A percentile compares a stretch with the other conserved stretches of the same genome.
Conservation (phyloP, 2,329 filamentous ascomycete genomes). For the Pseudovirgaria hyperparasitica region DNA sequence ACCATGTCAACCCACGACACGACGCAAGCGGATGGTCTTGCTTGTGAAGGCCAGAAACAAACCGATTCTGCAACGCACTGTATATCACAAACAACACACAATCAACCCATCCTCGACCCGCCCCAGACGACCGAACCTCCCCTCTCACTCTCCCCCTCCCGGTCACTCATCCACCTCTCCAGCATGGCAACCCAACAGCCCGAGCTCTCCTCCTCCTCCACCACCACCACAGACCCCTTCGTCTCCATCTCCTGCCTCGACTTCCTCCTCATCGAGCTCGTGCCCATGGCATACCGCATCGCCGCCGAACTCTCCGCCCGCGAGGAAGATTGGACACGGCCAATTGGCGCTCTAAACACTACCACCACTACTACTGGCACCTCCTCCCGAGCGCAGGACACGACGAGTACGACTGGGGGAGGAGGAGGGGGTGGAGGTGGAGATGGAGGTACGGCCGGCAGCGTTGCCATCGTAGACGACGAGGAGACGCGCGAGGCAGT, state of each 20-base stretch:
- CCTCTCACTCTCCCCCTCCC: too few relatives aligned
- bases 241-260: slow-evolving; percentile 80
- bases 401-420: slow-evolving; percentile 7
- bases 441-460: slow-evolving; percentile 6
- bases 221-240: slow-evolving; percentile 63
- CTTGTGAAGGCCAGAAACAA: too few relatives aligned
- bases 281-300: slow-evolving; percentile 83
- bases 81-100: too few relatives aligned
- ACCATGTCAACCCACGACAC: too few relatives aligned
- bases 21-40: too few relatives aligned
- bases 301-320: slow-evolving; percentile 55
- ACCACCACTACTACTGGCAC: slow-evolving; percentile 8
- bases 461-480: slow-evolving; percentile 42
- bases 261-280: slow-evolving; percentile 90
- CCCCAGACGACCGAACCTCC: too few relatives aligned
- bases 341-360: slow-evolving; percentile 7
- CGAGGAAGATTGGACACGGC: slow-evolving; percentile 27
- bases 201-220: slow-evolving; percentile 53
- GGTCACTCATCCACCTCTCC: too few relatives aligned
- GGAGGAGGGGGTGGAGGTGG: slow-evolving; percentile 10
- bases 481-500: slow-evolving; percentile 77
- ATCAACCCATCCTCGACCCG: too few relatives aligned
- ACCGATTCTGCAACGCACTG: too few relatives aligned
- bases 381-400: slow-evolving; percentile 5
- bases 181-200: too few relatives aligned